These are phyloP conservation scores for Besnoitia besnoiti DNA, from an alignment of 169 alveolate genomes.

Conservation along the genomic window DNA sequence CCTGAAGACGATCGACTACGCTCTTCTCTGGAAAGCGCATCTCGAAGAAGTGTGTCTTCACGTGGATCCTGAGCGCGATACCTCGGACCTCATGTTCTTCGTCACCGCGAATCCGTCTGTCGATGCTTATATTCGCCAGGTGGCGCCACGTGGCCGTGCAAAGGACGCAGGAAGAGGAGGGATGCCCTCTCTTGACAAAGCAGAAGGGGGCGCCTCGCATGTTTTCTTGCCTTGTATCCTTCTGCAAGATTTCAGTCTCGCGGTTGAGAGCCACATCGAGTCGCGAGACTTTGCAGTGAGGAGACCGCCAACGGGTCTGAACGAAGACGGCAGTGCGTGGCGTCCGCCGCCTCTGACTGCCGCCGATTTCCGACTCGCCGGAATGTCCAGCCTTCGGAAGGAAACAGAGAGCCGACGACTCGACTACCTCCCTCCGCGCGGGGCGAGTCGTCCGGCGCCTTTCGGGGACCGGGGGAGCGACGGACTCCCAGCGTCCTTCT, in stretches of 20 bases:
- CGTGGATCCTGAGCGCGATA: not conserved
- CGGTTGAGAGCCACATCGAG: not conserved
- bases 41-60: constrained; percentile 38
- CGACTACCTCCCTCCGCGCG: not conserved
- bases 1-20: constrained; percentile 38
- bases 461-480: not conserved
- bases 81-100: constrained; percentile 3
- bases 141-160: not conserved
- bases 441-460: constrained; percentile 7
- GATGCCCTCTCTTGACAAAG: not conserved
- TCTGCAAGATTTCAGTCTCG: constrained; percentile 36
- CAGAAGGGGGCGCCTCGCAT: not conserved
- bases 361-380: constrained; percentile 28
- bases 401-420: not conserved
- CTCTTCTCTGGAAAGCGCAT: constrained; percentile 38
- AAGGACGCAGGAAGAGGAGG: not conserved
- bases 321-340: constrained; percentile 16
- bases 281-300: not conserved
- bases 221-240: constrained; percentile 24
- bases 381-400: not conserved
- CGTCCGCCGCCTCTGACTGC: constrained; percentile 16
- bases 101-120: constrained; percentile 42
- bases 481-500: no score
- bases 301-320: not conserved
- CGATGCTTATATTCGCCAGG: not conserved